Evolutionary conservation across 495 filamentous ascomycete species (phyloP).

Genomic region (Penicillium pulvis): DNA sequence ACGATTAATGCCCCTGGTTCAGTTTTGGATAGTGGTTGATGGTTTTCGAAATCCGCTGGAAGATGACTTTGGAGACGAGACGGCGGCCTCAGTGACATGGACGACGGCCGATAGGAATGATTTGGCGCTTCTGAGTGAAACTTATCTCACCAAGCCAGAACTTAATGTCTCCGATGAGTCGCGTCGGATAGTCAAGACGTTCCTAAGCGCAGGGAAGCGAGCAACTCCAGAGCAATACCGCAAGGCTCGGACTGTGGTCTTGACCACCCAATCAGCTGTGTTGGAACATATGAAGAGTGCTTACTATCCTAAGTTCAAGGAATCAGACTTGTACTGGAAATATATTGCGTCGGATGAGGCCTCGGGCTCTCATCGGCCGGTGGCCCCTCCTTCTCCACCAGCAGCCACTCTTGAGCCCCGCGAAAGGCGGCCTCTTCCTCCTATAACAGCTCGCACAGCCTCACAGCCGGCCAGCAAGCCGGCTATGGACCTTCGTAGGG

Average conservation of each 20-base stretch:
- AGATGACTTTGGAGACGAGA: constrained; percentile 76
- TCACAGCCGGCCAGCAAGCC: constrained; percentile 39
- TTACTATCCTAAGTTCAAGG: constrained; percentile 84
- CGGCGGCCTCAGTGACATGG: constrained; percentile 68
- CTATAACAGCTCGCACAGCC: constrained; percentile 40
- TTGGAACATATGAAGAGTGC: constrained; percentile 79
- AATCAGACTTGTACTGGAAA: constrained; percentile 92
- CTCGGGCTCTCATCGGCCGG: constrained; percentile 44
- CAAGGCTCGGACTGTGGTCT: constrained; percentile 76
- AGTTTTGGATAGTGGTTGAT: constrained; percentile 99
- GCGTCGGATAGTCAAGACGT: constrained; percentile 68
- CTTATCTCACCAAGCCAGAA: constrained; percentile 80
- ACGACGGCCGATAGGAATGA: constrained; percentile 83
- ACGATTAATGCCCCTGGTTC: constrained; percentile 81
- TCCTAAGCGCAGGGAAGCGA: constrained; percentile 72
- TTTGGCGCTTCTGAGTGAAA: constrained; percentile 84
- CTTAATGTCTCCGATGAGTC: constrained; percentile 72
- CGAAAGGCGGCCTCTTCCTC: constrained; percentile 46
- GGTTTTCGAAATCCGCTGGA: constrained; percentile 95
- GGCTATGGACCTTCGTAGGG: constrained; percentile 55
- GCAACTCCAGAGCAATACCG: constrained; percentile 82
- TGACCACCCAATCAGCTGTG: constrained; percentile 79
- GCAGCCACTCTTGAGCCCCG: constrained; percentile 30
- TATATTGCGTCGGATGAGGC: constrained; percentile 88
- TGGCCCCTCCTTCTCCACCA: constrained; percentile 23